Evolutionary conservation across 2,329 filamentous ascomycete genomes (phyloP), one percentile per base, ranked within the genome.

Genomic region (Colletotrichum brevisporum): DNA sequence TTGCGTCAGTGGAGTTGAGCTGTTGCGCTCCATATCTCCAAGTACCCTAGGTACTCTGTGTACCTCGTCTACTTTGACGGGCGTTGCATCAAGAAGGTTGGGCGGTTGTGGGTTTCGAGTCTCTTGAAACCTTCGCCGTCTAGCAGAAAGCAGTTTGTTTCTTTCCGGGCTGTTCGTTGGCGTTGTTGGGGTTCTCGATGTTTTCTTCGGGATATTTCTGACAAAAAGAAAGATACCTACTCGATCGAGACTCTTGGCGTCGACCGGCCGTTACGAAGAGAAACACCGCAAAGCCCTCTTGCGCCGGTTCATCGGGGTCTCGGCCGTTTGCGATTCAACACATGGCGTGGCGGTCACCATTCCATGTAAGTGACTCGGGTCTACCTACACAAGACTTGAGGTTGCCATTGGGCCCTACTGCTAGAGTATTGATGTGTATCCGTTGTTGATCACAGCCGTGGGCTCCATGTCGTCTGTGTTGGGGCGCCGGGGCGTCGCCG

Each of bases 51-150:
- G 27, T 31, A 8, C 27, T 31, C 6, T 31, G 2, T 31, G 27
- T 31, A 31, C 27, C 27, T 31, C 27, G 8, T 6, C 27, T 31
- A 31, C 6, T 31, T 31, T 31, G 27, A 31, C 9, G 27, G 27
- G 6, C 21, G 5, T 31, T 31, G 10, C 27, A 9, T 24, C 13
- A 41, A 43, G 43, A 50, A 48, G n/a, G 56, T 36, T 43, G 31
- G n/a, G n/a, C 13, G 47, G 12, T 41, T 50, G 45, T 48, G 16
- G 16, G 45, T 48, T 18, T 48, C 16, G 16, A 4, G 9, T 0
- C 18, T 18, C 41, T 39, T 52, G 57, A 60, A 45, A 60, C 57
- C 24, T 39, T 41, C 47, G 47, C 24, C 36, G 57, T 60, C 57
- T 43, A 27, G 47, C 31, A 60, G 18, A 60, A 10, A 27, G 57